A percentile compares a stretch with the other conserved stretches of the same genome.
Evolutionary conservation across 352 stramenopile species (phyloP).

Genomic region (Blastocystis sp.): DNA sequence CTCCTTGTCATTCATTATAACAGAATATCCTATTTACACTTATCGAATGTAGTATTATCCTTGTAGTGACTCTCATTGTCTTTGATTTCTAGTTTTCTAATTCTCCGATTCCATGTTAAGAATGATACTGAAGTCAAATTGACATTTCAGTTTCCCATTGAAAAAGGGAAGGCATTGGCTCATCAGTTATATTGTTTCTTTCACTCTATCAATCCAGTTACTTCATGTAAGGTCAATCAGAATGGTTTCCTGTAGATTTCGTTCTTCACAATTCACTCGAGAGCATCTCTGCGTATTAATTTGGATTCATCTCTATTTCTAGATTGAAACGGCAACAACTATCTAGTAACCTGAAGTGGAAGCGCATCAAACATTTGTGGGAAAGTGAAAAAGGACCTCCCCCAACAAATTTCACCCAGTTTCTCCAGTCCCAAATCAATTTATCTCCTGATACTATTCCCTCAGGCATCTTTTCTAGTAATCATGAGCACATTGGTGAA

Average conservation of each 20-base stretch:
- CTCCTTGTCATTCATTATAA: slow-evolving; percentile 35
- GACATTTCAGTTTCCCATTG: not conserved
- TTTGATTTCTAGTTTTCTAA: slow-evolving; percentile 19
- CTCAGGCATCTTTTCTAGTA: not conserved
- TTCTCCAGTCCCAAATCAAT: not conserved
- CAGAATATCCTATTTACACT: not conserved
- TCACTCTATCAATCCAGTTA: not conserved
- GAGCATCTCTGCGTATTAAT: not conserved
- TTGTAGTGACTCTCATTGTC: not conserved
- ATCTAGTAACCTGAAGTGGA: not conserved
- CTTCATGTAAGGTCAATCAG: not conserved
- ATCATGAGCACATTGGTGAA: not conserved
- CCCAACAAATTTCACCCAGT: not conserved
- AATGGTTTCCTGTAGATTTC: not conserved
- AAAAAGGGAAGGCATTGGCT: not conserved
- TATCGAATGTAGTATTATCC: not conserved
- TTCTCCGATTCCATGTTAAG: slow-evolving; percentile 30
- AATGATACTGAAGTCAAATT: slow-evolving; percentile 8
- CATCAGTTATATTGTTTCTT: not conserved
- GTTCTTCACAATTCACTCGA: slow-evolving; percentile 12
- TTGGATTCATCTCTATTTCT: not conserved
- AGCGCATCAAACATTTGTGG: not conserved
- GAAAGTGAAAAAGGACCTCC: not conserved
- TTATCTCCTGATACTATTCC: not conserved
- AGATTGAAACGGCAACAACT: not conserved